phyloP scores from a whole-genome alignment of 306 rosid species.

The Cicer pinnatifidum region DNA sequence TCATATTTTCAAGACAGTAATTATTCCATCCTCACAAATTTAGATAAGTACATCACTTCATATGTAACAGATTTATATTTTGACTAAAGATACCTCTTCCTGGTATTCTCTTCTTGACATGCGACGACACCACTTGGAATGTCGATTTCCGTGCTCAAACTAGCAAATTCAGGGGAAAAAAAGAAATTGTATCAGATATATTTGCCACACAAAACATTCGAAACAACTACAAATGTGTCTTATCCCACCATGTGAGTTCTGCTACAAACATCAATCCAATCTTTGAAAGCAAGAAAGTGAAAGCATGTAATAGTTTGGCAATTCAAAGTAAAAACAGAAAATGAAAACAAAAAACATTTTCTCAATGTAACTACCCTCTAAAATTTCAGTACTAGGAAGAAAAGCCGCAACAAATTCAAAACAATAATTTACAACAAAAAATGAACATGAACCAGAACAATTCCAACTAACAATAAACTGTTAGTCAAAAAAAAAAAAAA shows the following conservation, averaged over 20 bases:
- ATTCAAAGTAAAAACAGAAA: not conserved
- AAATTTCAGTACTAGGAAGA: slow-evolving; percentile 1
- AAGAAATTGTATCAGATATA: slow-evolving; percentile 22
- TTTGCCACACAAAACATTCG: slow-evolving; percentile 20
- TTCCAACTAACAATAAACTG: slow-evolving; percentile 19
- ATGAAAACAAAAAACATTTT: not conserved
- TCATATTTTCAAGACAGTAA: slow-evolving; percentile 4
- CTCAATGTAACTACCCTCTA: not conserved
- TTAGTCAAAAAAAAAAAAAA: not conserved
- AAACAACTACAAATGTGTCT: slow-evolving; percentile 8
- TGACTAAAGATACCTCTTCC: slow-evolving; percentile 66
- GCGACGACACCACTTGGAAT: slow-evolving; percentile 49
- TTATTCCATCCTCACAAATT: not conserved
- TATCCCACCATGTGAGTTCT: not conserved
- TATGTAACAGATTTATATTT: not conserved
- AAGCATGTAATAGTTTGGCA: not conserved
- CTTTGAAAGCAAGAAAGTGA: not conserved
- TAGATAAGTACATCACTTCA: slow-evolving; percentile 22
- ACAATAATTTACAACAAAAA: not conserved
- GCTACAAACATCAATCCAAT: slow-evolving; percentile 11
- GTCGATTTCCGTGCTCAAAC: slow-evolving; percentile 54
- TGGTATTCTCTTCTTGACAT: slow-evolving; percentile 53
- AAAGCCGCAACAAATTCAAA: slow-evolving; percentile 1
- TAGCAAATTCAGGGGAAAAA: slow-evolving; percentile 20
- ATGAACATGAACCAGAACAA: slow-evolving; percentile 1